Evolutionary conservation across 331 rosid genomes (phyloP).

Genomic region (Cucumis variabilis): DNA sequence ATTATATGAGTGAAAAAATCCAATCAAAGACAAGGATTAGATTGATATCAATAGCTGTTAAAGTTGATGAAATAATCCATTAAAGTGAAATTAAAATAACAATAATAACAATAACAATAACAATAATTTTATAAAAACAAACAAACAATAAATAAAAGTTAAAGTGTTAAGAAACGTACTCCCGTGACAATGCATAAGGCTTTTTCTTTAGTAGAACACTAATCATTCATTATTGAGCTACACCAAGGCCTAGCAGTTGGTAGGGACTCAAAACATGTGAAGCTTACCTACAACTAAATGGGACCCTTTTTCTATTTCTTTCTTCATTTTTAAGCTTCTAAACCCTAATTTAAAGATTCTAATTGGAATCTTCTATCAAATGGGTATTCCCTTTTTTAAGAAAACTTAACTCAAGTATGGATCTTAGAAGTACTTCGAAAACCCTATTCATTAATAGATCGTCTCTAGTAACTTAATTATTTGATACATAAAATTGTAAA

Average conservation of each 20-base stretch:
- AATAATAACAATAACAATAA: too few species aligned
- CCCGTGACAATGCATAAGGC: conserved; percentile 20
- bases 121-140: too few species aligned
- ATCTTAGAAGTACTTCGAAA: neutral
- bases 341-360: neutral
- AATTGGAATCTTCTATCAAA: conserved; percentile 4
- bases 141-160: too few species aligned
- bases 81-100: too few species aligned
- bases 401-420: neutral
- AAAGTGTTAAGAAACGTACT: neutral
- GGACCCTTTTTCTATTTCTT: neutral
- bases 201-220: conserved; percentile 7
- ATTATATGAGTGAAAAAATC: too few species aligned
- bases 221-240: neutral
- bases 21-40: too few species aligned
- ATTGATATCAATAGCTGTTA: too few species aligned
- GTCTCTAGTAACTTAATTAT: neutral
- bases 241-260: neutral
- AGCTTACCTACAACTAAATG: neutral
- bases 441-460: neutral
- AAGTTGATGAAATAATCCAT: too few species aligned
- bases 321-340: neutral
- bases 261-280: conserved; percentile 28
- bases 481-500: neutral
- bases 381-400: neutral